Conservation (phyloP, 768 basidiomycete species). For the Leccinum truebloodii region DNA sequence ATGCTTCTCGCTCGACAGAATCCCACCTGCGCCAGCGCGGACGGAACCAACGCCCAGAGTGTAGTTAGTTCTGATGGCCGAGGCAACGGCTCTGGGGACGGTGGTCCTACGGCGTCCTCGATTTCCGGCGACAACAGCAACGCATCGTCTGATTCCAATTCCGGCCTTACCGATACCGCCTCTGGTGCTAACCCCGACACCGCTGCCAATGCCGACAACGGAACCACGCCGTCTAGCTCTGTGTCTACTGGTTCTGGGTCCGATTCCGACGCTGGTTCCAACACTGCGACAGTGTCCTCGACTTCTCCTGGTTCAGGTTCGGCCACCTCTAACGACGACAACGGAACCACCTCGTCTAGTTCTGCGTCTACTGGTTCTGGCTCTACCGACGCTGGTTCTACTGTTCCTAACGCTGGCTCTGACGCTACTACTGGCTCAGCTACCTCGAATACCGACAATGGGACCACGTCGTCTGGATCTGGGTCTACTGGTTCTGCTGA, state of each 20-base stretch:
- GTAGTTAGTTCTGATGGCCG: not conserved
- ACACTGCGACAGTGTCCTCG: not conserved
- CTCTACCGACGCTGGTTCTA: not conserved
- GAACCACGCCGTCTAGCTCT: not conserved
- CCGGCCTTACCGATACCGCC: not conserved
- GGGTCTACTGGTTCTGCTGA: not conserved
- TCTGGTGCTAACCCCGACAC: not conserved
- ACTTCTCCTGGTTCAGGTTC: not conserved
- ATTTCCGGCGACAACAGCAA: not conserved
- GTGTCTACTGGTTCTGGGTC: not conserved
- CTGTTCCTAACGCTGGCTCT: not conserved
- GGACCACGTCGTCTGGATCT: not conserved
- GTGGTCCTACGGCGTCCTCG: constrained; percentile 2
- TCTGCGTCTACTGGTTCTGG: not conserved
- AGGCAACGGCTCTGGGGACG: not conserved
- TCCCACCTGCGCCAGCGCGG: constrained; percentile 15
- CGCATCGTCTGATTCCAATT: not conserved
- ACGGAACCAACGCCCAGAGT: not conserved
- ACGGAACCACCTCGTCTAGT: not conserved
- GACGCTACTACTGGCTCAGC: not conserved
- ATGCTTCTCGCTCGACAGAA: constrained; percentile 28
- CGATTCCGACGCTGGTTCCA: not conserved
- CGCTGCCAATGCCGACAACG: too few relatives aligned
- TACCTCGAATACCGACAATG: not conserved
- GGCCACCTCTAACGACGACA: not conserved